Conservation (phyloP, 164 flowering plant species). For the Platanus orientalis region DNA sequence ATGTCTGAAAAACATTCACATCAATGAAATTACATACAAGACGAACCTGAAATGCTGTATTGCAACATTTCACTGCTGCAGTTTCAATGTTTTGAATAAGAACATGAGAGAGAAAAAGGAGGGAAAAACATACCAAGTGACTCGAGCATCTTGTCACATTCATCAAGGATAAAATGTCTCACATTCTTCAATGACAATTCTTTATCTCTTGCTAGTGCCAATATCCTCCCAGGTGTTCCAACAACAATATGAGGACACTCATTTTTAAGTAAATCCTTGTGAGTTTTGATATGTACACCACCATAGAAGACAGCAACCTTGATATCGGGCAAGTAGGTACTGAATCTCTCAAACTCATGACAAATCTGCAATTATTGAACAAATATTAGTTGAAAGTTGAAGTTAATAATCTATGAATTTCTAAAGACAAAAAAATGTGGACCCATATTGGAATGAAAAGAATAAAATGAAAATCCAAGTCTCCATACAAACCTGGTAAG, state of each 20-base stretch:
- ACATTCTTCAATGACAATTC: conserved; percentile 86
- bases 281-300: conserved; percentile 79
- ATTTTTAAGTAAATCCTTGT: conserved; percentile 87
- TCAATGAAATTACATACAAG: neutral
- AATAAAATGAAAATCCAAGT: neutral
- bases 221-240: conserved; percentile 94
- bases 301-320: conserved; percentile 97
- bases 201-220: conserved; percentile 89
- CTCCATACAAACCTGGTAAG: conserved; percentile 70
- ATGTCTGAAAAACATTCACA: conserved; percentile 52
- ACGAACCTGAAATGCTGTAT: too few relatives aligned
- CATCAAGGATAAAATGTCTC: conserved; percentile 96
- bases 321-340: conserved; percentile 77
- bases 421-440: neutral
- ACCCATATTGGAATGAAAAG: neutral
- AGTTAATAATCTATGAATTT: neutral
- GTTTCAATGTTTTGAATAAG: neutral
- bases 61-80: too few relatives aligned
- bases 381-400: neutral
- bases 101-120: too few relatives aligned
- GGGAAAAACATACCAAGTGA: conserved; percentile 65
- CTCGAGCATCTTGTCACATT: conserved; percentile 98
- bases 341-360: conserved; percentile 93
- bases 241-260: conserved; percentile 98
- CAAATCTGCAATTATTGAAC: conserved; percentile 57